Evolutionary conservation across 352 stramenopile species (phyloP), one percentile per base, ranked within the genome.

Genomic region (Pythium diclinum): DNA sequence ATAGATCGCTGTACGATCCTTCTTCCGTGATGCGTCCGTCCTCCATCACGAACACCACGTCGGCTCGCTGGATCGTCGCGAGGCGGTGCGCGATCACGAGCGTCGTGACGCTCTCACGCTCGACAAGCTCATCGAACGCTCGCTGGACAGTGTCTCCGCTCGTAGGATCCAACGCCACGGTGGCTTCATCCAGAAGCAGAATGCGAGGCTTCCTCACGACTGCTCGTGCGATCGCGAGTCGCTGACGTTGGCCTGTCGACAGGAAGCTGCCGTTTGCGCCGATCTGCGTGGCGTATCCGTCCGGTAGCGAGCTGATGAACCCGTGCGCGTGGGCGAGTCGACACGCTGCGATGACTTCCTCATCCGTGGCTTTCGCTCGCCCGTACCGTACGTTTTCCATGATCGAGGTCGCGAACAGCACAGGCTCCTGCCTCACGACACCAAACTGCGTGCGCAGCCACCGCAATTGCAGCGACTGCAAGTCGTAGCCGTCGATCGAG

Each of bases 201-300:
- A 97, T 74, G 1, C 71, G 61, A 3, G 88, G 90, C 48, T 95
- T 88, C 25, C 85, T 83, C 32, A 98, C 63, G 33, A 98, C 69
- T 0, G 90, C 93, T 40, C 94, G 79, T 8, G 92, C 92, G 61
- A 98, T 98, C 14, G 88, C 88, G 65, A 98, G 87, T 14, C 94
- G 74, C 65, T 99, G 94, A 58, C 97, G 97, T 78, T 98, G 95
- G 10, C 93, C 94, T 19, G 91, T 92, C 17, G 66, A 87, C 0
- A 98, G 71, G 63, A 91, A 74, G 13, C 92, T 77, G 19, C 91
- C 92, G 21, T 86, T 68, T 56, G 97, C 90, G 30, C 92, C 92
- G 34, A 97, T 87, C 40, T 88, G 60, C 9, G 94, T 98, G 52
- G 96, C 75, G 54, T 96, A 94, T 2, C 81, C 81, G 5, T 92